A percentile compares a stretch with the other conserved stretches of the same genome.
Evolutionary conservation across 306 rosid species (phyloP).

Genomic region (Acacia melanoxylon): DNA sequence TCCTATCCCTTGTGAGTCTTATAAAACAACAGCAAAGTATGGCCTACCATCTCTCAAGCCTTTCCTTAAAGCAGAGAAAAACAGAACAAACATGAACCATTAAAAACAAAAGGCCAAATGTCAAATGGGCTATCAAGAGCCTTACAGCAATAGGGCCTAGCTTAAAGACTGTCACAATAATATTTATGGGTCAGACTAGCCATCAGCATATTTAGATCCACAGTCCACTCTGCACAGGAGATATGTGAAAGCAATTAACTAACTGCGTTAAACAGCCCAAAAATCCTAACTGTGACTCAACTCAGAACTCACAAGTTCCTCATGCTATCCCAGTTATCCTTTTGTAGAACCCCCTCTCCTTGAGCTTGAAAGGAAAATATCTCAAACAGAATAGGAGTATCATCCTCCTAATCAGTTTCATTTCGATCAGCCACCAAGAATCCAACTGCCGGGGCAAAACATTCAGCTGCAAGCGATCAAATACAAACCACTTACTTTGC

Average conservation of each 20-base stretch:
- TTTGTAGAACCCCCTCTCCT: not conserved
- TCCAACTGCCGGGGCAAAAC: not conserved
- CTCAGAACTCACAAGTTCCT: not conserved
- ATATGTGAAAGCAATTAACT: not conserved
- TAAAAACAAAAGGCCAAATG: not conserved
- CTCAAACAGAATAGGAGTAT: not conserved
- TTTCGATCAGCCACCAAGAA: not conserved
- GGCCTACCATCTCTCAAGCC: not conserved
- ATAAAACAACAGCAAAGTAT: not conserved
- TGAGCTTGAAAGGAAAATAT: not conserved
- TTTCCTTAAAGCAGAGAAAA: not conserved
- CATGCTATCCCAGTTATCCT: not conserved
- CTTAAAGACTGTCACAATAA: not conserved
- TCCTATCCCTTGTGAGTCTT: not conserved
- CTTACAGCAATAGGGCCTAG: not conserved
- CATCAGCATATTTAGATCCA: not conserved
- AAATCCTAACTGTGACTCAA: not conserved
- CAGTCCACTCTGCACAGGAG: not conserved
- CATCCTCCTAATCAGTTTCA: not conserved
- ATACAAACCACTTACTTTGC: not conserved
- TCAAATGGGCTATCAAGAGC: not conserved
- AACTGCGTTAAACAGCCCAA: not conserved
- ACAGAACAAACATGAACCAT: not conserved
- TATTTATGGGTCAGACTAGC: not conserved
- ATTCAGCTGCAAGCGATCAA: not conserved